Evolutionary conservation across 768 basidiomycete species (phyloP), one percentile per base, ranked within the genome.

Genomic region (Coprinopsis marcescibilis): DNA sequence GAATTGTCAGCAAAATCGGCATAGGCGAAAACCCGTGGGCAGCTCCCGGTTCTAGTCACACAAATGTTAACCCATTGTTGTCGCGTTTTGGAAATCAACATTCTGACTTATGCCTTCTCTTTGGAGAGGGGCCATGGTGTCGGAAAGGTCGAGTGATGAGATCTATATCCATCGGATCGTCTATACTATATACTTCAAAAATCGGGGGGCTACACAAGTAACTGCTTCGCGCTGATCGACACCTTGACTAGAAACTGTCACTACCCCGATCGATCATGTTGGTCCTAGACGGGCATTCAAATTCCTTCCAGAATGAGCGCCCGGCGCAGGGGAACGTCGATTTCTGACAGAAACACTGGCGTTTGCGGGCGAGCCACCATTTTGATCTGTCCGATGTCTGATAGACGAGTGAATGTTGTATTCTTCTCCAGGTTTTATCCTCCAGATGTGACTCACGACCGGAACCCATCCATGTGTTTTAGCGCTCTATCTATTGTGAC

Each of bases 1-100:
- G 90, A 95, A 59, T 59, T 90, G 38, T 75, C 82, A 21, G 67
- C 76, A 14, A 81, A 76, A 47, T 56, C 54, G 24, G 43, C 51
- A 25, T 64, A 49, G 56, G 33, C 21, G 27, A 7, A 37, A 5
- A 4, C 24, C 35, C 36, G 21, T 21, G 37, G 24, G 26, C 17
- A 45, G 12, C 27, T n/a, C 15, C 27, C 13, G 14, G 30, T 13
- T 19, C 15, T 27, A 24, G 35, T 38, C n/a, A 32, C n/a, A 32
- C 30, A n/a, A n/a, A n/a, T n/a, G n/a, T n/a, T 32, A 8, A 8
- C 29, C n/a, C n/a, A 32, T 32, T 32, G 29, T 32, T n/a, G 29
- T 32, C 27, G 17, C 12, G 24, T 20, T 45, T 45, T 45, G 17
- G 44, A 45, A 45, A 23, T 10, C 34, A 34, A 34, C 44, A 36